Base-by-base conservation (phyloP, 1,139 yeast genomes). In the Debaryomyces sp. region DNA sequence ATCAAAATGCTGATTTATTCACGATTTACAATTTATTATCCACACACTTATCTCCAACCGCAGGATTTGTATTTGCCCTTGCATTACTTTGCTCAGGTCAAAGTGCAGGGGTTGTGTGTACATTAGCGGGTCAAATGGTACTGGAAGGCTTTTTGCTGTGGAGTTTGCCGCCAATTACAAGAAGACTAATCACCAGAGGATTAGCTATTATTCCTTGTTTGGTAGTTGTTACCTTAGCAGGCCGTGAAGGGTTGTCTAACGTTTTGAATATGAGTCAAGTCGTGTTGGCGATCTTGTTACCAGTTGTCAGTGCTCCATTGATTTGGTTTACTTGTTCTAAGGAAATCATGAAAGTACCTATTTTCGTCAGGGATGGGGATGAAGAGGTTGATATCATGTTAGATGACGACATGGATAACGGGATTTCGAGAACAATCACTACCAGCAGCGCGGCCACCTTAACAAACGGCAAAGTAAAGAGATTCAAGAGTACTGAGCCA, bases 101-200 rank as follows among this genome's bases (percentile, higher is more conserved):
- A 64, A 88, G 96, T 61, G 98, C 99, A 1, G 98, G 99, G 44
- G 89, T 95, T 27, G 96, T 94, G n/a, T 94, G 97, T 62, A 94
- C 99, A 0, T 78, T 94, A 62, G 96, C 98, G 1, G 97, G 99
- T 18, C 99, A 94, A 66, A 90, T 92, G 83, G 97, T 94, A 1
- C 85, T 91, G 60, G 98, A 94, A 64, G 99, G 99, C 0, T 95
- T 92, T 59, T 76, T 92, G 42, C 77, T 81, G 52, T 90, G 97
- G 94, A 75, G 88, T 1, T 77, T 92, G 53, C 84, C 89, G 29
- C 98, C 99, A 1, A 94, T 95, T 74, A 73, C 87, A 3, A 82
- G 97, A 50, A 80, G 98, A 55, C 72, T 94, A 43, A 74, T 90
- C 23, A 94, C 99, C 0, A 78, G 99, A 59, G 78, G 84, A 7